Conservation (phyloP, 495 filamentous ascomycete species). For the Peziza echinospora region DNA sequence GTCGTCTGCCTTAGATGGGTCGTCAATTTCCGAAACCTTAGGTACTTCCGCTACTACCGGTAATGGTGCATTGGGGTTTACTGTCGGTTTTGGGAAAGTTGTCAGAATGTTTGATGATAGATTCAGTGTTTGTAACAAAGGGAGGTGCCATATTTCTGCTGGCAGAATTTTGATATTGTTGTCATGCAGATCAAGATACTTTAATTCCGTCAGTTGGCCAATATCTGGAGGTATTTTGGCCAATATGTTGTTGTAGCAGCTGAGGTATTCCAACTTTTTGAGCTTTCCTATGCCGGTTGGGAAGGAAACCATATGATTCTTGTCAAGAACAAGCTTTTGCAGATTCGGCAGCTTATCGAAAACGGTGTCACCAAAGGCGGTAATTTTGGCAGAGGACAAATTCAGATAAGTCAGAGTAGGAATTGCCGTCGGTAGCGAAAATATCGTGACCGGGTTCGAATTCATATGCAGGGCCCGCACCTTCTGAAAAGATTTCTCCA, state of each 20-base stretch:
- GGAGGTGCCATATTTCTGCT: slow-evolving; percentile 79
- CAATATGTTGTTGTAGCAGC: slow-evolving; percentile 76
- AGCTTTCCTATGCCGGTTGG: slow-evolving; percentile 67
- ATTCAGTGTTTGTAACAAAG: slow-evolving; percentile 74
- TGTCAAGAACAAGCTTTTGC: slow-evolving; percentile 69
- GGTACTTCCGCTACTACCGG: slow-evolving; percentile 33
- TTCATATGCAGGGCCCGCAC: slow-evolving; percentile 69
- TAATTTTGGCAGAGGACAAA: slow-evolving; percentile 66
- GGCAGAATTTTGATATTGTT: slow-evolving; percentile 81
- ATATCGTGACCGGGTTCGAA: slow-evolving; percentile 81
- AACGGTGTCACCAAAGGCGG: slow-evolving; percentile 58
- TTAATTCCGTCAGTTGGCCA: slow-evolving; percentile 63
- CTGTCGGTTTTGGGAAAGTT: slow-evolving; percentile 65
- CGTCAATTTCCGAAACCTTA: slow-evolving; percentile 32
- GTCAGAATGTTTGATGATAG: slow-evolving; percentile 84
- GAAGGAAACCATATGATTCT: slow-evolving; percentile 84
- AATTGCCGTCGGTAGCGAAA: slow-evolving; percentile 54
- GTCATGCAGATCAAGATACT: slow-evolving; percentile 64
- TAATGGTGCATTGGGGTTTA: slow-evolving; percentile 25
- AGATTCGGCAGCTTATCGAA: slow-evolving; percentile 75
- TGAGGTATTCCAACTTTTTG: slow-evolving; percentile 68
- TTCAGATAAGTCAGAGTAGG: slow-evolving; percentile 69
- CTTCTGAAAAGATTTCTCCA: slow-evolving; percentile 64
- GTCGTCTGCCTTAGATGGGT: background rate
- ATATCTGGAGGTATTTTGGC: slow-evolving; percentile 63